Percentiles rank a stretch among this genome's conserved stretches.
phyloP scores from a whole-genome alignment of 148 eudicot species.

The Rhododendron ferrugineum region DNA sequence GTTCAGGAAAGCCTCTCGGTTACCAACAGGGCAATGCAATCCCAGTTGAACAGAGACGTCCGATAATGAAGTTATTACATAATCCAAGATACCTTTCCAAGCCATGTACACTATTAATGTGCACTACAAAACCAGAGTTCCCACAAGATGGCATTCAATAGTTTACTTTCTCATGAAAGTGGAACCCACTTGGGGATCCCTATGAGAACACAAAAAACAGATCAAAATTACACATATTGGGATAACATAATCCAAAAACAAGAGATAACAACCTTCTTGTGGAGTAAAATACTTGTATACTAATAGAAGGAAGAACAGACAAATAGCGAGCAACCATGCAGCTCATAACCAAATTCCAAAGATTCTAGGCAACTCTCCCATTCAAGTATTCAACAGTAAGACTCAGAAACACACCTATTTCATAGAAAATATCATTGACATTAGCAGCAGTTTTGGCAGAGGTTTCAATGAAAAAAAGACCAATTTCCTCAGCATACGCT shows the following conservation, averaged over 20 bases:
- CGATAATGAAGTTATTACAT: neutral
- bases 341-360: neutral
- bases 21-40: neutral
- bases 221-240: neutral
- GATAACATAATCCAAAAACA: neutral
- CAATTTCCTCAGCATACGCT: conserved; percentile 84
- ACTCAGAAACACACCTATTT: conserved; percentile 55
- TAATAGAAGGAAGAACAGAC: neutral
- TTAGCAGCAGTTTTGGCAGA: conserved; percentile 92
- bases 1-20: neutral
- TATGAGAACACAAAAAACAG: neutral
- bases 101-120: neutral
- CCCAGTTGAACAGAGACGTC: neutral
- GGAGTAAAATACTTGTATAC: neutral
- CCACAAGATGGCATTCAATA: neutral
- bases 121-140: neutral
- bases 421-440: conserved; percentile 79
- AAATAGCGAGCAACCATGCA: neutral
- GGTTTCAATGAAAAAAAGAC: conserved; percentile 87
- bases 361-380: neutral
- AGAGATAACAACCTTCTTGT: neutral
- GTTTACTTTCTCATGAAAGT: neutral
- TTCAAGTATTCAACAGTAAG: conserved; percentile 2
- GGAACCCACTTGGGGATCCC: neutral
- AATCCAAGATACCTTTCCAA: neutral